Conservation (phyloP, 108 stramenopile genomes). For the Stephanodiscus minutulus region DNA sequence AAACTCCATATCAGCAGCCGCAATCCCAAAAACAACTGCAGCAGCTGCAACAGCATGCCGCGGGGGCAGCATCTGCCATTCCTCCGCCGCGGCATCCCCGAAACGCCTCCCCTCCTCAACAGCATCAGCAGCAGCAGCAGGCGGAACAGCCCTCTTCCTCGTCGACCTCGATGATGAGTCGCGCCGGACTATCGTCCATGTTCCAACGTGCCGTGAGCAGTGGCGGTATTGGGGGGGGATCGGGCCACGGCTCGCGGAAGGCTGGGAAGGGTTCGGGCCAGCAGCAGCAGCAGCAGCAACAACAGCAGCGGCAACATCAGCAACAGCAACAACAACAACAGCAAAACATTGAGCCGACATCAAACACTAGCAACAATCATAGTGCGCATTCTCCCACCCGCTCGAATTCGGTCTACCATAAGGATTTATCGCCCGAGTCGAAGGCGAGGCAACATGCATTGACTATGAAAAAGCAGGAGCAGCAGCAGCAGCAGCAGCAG, state of each 20-base stretch:
- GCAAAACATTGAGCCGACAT: constrained; percentile 1
- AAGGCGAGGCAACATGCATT: constrained; percentile 6
- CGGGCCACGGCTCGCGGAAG: background rate
- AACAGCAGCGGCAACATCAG: constrained; percentile 16
- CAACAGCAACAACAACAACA: constrained; percentile 24
- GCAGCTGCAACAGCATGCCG: constrained; percentile 11
- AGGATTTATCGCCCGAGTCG: constrained; percentile 8
- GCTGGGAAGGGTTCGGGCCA: constrained; percentile 1
- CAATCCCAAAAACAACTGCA: constrained; percentile 11
- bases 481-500: background rate
- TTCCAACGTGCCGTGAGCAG: constrained; percentile 35
- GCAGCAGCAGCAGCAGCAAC: background rate
- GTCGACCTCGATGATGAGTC: constrained; percentile 27
- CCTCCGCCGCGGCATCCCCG: background rate
- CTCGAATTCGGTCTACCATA: background rate
- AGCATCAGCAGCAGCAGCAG: constrained; percentile 19
- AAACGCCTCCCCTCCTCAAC: background rate
- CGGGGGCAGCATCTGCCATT: constrained; percentile 1
- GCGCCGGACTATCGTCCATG: constrained; percentile 42
- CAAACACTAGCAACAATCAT: background rate
- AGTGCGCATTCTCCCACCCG: background rate
- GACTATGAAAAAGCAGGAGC: constrained; percentile 4
- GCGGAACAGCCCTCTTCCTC: background rate
- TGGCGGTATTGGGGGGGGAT: constrained; percentile 1
- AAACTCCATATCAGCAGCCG: background rate